Percentiles rank a stretch among this genome's conserved stretches.
phyloP scores from a whole-genome alignment of 352 stramenopile genomes.

The Thalassiosira exigua region DNA sequence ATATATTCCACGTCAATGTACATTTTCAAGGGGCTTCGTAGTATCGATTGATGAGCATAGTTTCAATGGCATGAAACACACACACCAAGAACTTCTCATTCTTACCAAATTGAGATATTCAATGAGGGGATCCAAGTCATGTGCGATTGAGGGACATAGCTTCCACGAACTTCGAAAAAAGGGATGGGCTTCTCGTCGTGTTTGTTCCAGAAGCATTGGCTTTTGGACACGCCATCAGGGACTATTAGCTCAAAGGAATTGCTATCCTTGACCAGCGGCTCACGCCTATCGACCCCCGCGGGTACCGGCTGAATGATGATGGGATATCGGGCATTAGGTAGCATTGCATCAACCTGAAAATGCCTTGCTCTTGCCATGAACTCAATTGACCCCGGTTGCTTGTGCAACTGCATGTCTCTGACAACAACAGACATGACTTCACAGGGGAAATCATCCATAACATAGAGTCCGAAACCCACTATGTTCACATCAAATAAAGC shows the following conservation, averaged over 20 bases:
- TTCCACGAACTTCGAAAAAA: slow-evolving; percentile 51
- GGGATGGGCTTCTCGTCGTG: slow-evolving; percentile 48
- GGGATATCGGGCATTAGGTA: slow-evolving; percentile 57
- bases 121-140: slow-evolving; percentile 65
- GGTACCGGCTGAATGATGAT: slow-evolving; percentile 68
- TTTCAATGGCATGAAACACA: no score
- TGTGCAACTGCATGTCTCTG: slow-evolving; percentile 59
- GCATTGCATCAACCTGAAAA: slow-evolving; percentile 72
- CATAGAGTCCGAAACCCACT: slow-evolving; percentile 55
- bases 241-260: not conserved
- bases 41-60: no score
- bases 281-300: slow-evolving; percentile 49
- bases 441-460: slow-evolving; percentile 66
- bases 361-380: slow-evolving; percentile 46
- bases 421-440: slow-evolving; percentile 63
- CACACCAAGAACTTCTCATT: no score
- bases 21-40: slow-evolving; percentile 56
- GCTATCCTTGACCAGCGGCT: not conserved
- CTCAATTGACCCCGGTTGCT: slow-evolving; percentile 58
- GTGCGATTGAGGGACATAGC: slow-evolving; percentile 46
- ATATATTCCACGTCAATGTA: slow-evolving; percentile 68
- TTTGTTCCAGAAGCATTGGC: slow-evolving; percentile 51
- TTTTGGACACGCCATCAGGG: slow-evolving; percentile 25
- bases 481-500: slow-evolving; percentile 54
- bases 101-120: no score